Percentiles rank a stretch among this genome's conserved stretches.
These are phyloP conservation scores for Monilinia aucupariae DNA, from an alignment of 2,329 filamentous ascomycete genomes.

Conservation along the genomic window DNA sequence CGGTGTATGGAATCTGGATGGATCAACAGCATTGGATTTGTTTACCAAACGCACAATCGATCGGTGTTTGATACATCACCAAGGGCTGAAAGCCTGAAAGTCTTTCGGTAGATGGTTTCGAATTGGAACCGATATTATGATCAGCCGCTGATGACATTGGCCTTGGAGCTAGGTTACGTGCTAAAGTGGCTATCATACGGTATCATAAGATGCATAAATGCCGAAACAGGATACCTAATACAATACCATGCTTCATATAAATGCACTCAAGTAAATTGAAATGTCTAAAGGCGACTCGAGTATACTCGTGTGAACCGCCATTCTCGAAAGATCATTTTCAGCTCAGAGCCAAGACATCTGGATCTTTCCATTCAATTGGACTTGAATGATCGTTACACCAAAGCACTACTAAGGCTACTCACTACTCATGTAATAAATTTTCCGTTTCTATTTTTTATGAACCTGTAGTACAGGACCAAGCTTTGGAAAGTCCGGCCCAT, in stretches of 20 bases:
- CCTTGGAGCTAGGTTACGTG: conserved; percentile 1
- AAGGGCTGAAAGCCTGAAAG: conserved; percentile 1
- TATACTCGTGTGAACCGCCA: neutral
- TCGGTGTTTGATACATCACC: neutral
- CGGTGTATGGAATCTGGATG: neutral
- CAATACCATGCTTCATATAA: neutral
- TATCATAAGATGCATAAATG: conserved; percentile 6
- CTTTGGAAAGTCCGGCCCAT: neutral
- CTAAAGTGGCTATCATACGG: neutral
- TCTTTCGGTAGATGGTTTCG: neutral
- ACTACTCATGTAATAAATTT: conserved; percentile 1
- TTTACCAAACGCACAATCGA: neutral
- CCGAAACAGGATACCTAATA: neutral
- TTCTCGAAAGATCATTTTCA: neutral
- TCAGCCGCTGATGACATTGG: conserved; percentile 10
- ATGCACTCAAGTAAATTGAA: neutral
- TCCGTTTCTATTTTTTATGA: conserved; percentile 2
- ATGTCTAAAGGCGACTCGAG: neutral
- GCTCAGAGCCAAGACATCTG: conserved; percentile 12
- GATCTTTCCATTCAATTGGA: neutral
- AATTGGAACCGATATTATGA: conserved; percentile 1
- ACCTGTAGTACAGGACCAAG: neutral
- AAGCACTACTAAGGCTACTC: no score
- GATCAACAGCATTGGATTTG: neutral
- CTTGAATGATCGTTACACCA: conserved; percentile 1